Evolutionary conservation across 1,139 yeast species (phyloP).

Genomic region (Diutina pseudorugosa): DNA sequence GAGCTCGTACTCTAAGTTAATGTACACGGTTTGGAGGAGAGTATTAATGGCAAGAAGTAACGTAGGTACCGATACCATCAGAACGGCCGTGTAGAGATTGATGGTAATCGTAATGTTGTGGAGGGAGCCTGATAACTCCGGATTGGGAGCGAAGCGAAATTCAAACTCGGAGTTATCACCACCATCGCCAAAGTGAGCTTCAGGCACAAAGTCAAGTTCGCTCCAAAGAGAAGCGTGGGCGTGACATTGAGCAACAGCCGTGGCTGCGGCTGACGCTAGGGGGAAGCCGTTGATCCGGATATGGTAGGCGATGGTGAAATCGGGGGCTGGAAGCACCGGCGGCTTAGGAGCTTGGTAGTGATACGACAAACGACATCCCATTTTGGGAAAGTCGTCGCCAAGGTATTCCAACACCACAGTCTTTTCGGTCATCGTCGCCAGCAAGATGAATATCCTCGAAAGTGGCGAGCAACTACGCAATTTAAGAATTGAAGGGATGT

Average conservation of each 20-base stretch:
- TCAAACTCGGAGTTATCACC: neutral
- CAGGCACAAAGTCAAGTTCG: neutral
- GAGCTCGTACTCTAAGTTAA: neutral
- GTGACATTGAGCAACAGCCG: neutral
- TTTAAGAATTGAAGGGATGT: too few relatives aligned
- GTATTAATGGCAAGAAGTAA: neutral
- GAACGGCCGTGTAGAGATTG: neutral
- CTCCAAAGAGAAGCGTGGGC: neutral
- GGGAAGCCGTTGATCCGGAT: neutral
- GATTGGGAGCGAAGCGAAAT: neutral
- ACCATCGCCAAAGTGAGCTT: neutral
- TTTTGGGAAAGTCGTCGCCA: neutral
- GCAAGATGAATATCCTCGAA: too few relatives aligned
- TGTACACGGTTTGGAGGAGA: neutral
- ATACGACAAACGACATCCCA: neutral
- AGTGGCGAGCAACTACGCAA: too few relatives aligned
- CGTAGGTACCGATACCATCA: too few relatives aligned
- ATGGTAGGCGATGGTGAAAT: neutral
- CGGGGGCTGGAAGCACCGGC: neutral
- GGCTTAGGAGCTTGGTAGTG: neutral
- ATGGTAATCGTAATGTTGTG: neutral
- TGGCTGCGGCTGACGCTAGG: neutral
- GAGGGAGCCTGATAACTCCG: neutral
- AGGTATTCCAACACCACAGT: neutral
- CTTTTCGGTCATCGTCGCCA: neutral